Percentiles rank a stretch among this genome's conserved stretches.
These are phyloP conservation scores for Trebouxia gelatinosa DNA, from an alignment of 163 green algal genomes.

Conservation along the genomic window DNA sequence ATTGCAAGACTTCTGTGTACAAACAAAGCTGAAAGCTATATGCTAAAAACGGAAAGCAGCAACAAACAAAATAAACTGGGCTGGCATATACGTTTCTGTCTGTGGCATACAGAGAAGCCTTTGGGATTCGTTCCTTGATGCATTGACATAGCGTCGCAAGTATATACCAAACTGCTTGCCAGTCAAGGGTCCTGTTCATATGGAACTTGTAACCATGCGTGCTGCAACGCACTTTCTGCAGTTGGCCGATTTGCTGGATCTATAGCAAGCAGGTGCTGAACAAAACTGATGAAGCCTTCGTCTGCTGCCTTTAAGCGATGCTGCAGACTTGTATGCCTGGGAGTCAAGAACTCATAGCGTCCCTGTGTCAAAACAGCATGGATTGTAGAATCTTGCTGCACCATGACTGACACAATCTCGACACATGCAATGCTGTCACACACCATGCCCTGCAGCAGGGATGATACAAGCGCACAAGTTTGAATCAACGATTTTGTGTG, in stretches of 20 bases:
- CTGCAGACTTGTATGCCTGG: constrained; percentile 69
- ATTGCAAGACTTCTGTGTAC: no score
- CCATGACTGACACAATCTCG: neutral
- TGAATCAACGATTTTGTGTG: neutral
- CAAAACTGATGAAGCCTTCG: constrained; percentile 62
- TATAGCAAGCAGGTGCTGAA: constrained; percentile 52
- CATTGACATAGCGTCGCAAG: no score
- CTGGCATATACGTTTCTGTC: no score
- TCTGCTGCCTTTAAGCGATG: constrained; percentile 62
- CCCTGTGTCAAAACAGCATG: constrained; percentile 31
- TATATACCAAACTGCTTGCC: no score
- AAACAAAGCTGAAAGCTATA: no score
- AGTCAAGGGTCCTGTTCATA: constrained; percentile 21
- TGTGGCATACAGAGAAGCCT: no score
- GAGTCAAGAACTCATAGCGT: constrained; percentile 67
- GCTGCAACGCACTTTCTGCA: constrained; percentile 48
- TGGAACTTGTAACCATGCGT: constrained; percentile 45
- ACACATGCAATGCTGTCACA: neutral
- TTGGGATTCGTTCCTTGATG: no score
- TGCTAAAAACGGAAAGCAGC: no score
- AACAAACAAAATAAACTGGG: no score
- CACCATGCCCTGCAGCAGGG: neutral
- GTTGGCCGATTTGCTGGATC: constrained; percentile 47
- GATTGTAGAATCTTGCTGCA: neutral
- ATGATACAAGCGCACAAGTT: neutral